Evolutionary conservation across 345 rosid species (phyloP), one percentile per base, ranked within the genome.

Genomic region (Corymbia maculata): DNA sequence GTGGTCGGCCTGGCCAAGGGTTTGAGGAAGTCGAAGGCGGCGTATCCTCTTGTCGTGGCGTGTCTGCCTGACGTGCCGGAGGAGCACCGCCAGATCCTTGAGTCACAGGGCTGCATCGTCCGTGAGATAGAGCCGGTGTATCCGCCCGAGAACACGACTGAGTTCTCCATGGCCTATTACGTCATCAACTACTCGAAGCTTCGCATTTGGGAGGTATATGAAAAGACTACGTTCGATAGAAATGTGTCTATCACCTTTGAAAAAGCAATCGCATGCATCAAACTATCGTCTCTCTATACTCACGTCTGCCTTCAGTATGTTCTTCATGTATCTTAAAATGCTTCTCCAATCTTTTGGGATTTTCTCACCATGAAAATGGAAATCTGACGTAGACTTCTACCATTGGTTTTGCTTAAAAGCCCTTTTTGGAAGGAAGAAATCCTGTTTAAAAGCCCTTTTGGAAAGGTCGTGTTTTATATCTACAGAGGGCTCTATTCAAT

Each of bases 161-260:
- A 92, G 86, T 97, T 92, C 70, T 97, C 99, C 70, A 95, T 97
- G 99, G 95, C 98, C 30, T 94, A 97, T 86, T 97, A 97, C 88
- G 98, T 97, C 90, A 96, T 97, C 90, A 97, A 96, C 90, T 96
- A 97, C 92, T 96, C 98, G 80, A 97, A 97, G 88, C 98, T 97
- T 49, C 98, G 98, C 79, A 95, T 97, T 53, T 97, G 99, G 99
- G 94, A 95, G 95, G 99, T 96, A 90, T 87, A 84, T 16, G 51
- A 26, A 28, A 28, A 9, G 3, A 51, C 36, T n/a, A 36, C 75
- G 2, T 64, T 85, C 36, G 11, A 49, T 24, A 14, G 14, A 45
- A 12, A 49, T 64, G 19, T 30, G 75, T 32, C 42, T 8, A 32
- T 64, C 75, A 13, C 36, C 12, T 13, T 32, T 16, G 7, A 64